These are phyloP conservation scores for Echria macrotheca DNA, from an alignment of 495 filamentous ascomycete species.

Conservation along the genomic window DNA sequence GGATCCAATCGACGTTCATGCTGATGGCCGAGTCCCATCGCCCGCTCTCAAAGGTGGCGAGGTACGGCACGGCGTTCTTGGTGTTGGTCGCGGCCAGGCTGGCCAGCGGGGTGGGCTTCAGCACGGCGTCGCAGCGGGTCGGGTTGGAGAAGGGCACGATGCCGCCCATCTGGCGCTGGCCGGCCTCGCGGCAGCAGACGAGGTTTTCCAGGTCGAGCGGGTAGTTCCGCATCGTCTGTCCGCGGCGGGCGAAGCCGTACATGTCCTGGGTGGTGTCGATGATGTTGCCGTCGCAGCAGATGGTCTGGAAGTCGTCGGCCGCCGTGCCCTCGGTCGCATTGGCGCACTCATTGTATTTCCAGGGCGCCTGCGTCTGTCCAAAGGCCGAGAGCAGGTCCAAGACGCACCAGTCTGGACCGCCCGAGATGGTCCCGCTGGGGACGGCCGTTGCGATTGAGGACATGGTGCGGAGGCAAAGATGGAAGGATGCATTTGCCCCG, in stretches of 20 bases:
- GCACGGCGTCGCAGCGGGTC: not conserved
- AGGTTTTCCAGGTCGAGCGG: not conserved
- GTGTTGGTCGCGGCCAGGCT: slow-evolving; percentile 4
- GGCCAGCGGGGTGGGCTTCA: not conserved
- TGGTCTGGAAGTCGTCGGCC: not conserved
- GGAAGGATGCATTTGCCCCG: too few relatives aligned
- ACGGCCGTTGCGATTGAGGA: not conserved
- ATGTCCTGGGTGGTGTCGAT: slow-evolving; percentile 4
- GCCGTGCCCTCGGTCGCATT: not conserved
- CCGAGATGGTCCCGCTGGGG: not conserved
- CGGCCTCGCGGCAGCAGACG: slow-evolving; percentile 3
- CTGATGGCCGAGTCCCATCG: not conserved
- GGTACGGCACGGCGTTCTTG: slow-evolving; percentile 1
- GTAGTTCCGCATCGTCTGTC: not conserved
- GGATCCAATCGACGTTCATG: slow-evolving; percentile 2
- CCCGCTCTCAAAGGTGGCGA: slow-evolving; percentile 4
- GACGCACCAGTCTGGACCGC: slow-evolving; percentile 1
- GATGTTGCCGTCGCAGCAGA: slow-evolving; percentile 6
- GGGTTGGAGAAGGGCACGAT: not conserved
- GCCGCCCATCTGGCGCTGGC: not conserved
- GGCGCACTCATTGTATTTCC: slow-evolving; percentile 4
- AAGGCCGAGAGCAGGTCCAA: not conserved
- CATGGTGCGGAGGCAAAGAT: not conserved
- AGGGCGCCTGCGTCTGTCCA: not conserved
- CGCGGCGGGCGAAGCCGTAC: not conserved